Evolutionary conservation across 208 protist genomes (phyloP).

Genomic region (Trypanosoma brucei): DNA sequence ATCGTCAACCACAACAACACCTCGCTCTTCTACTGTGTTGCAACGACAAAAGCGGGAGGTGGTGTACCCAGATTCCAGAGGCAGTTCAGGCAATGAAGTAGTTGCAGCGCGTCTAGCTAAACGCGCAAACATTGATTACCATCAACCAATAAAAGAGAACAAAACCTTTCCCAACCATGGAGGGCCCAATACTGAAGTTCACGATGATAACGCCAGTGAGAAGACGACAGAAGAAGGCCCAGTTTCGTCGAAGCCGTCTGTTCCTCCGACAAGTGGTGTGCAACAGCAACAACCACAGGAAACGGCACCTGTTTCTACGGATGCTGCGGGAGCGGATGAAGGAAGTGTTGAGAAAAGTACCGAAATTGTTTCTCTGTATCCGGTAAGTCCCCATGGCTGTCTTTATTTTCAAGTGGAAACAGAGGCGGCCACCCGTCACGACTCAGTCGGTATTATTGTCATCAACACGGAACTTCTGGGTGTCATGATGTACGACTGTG

Average conservation of each 20-base stretch:
- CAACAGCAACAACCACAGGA: too few relatives aligned
- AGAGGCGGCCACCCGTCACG: constrained; percentile 76
- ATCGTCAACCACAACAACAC: constrained; percentile 16
- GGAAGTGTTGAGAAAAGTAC: constrained; percentile 12
- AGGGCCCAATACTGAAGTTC: background rate
- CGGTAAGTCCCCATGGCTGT: constrained; percentile 72
- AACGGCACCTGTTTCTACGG: background rate
- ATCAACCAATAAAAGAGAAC: constrained; percentile 39
- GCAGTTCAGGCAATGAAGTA: constrained; percentile 25
- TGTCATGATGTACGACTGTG: constrained; percentile 87
- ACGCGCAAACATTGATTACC: constrained; percentile 68
- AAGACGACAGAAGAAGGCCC: too few relatives aligned
- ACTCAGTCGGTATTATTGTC: constrained; percentile 81
- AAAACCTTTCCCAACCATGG: background rate
- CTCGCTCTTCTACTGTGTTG: background rate
- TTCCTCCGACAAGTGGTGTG: too few relatives aligned
- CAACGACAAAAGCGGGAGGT: constrained; percentile 12
- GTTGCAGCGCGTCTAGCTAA: constrained; percentile 39
- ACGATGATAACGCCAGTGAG: background rate
- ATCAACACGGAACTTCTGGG: constrained; percentile 57
- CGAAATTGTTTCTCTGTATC: constrained; percentile 56
- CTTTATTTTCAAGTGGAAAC: constrained; percentile 87
- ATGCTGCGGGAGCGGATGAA: background rate
- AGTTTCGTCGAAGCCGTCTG: too few relatives aligned
- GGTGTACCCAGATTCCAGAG: constrained; percentile 19